A percentile compares a stretch with the other conserved stretches of the same genome.
These are phyloP conservation scores for Chenopodium berlandieri DNA, from an alignment of 148 eudicot genomes.

Conservation along the genomic window DNA sequence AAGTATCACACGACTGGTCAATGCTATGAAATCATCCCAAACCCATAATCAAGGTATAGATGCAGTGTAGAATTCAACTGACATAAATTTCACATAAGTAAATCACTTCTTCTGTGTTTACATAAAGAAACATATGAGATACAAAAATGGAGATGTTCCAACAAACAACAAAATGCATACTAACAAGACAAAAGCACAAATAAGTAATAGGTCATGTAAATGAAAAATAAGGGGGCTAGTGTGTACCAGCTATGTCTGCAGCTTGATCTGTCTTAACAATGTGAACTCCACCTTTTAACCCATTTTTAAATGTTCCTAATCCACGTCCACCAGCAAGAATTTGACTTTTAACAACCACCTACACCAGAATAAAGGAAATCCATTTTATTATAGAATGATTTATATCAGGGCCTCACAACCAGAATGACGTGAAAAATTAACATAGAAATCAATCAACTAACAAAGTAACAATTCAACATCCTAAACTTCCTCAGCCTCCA, in stretches of 20 bases:
- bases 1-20: neutral
- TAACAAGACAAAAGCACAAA: neutral
- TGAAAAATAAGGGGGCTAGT: neutral
- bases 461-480: neutral
- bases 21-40: neutral
- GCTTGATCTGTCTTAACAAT: constrained; percentile 79
- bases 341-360: constrained; percentile 99
- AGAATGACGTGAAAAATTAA: neutral
- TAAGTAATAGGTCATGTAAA: neutral
- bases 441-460: neutral
- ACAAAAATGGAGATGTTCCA: neutral
- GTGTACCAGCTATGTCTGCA: constrained; percentile 74
- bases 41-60: neutral
- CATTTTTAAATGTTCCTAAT: constrained; percentile 87
- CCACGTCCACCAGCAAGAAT: constrained; percentile 98
- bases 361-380: constrained; percentile 19
- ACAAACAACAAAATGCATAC: neutral
- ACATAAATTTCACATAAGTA: neutral
- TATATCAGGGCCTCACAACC: neutral
- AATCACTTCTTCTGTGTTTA: neutral
- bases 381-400: neutral
- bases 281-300: constrained; percentile 89
- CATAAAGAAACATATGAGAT: neutral
- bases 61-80: neutral
- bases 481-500: neutral